phyloP scores from a whole-genome alignment of 1,284 basidiomycete genomes.

The Afroboletus lepidellus region DNA sequence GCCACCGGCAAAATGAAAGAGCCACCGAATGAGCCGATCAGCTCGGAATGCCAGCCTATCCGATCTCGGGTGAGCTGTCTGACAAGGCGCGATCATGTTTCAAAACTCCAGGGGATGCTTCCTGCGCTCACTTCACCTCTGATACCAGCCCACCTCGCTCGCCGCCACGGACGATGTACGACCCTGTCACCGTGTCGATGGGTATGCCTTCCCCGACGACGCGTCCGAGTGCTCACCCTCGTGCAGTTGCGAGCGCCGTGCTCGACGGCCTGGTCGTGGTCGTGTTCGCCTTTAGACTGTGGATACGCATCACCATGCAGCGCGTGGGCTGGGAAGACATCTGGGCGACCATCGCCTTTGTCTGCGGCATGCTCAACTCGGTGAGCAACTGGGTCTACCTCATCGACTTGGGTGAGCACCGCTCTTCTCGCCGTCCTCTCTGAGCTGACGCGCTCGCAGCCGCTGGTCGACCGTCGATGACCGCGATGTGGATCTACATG shows the following conservation, averaged over 20 bases:
- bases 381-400: conserved; percentile 7
- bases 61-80: background rate
- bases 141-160: background rate
- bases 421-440: background rate
- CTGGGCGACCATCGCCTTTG: conserved; percentile 18
- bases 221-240: background rate
- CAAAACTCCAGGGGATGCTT: background rate
- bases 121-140: background rate
- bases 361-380: conserved; percentile 2
- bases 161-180: conserved; percentile 5
- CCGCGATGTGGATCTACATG: conserved; percentile 8
- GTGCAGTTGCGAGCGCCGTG: conserved; percentile 8
- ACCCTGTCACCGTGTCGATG: background rate
- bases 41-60: background rate
- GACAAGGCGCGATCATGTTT: background rate
- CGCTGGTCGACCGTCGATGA: background rate
- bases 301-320: conserved; percentile 20
- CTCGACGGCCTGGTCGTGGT: conserved; percentile 11
- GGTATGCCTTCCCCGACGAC: conserved; percentile 1
- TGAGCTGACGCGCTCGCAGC: background rate
- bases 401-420: background rate
- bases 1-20: background rate
- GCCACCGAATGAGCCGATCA: background rate
- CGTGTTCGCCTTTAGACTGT: conserved; percentile 18
- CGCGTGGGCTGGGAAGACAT: conserved; percentile 24